Percentiles rank a stretch among this genome's conserved stretches.
These are phyloP conservation scores for Aspergillus sergii DNA, from an alignment of 2,329 filamentous ascomycete genomes.

Conservation along the genomic window DNA sequence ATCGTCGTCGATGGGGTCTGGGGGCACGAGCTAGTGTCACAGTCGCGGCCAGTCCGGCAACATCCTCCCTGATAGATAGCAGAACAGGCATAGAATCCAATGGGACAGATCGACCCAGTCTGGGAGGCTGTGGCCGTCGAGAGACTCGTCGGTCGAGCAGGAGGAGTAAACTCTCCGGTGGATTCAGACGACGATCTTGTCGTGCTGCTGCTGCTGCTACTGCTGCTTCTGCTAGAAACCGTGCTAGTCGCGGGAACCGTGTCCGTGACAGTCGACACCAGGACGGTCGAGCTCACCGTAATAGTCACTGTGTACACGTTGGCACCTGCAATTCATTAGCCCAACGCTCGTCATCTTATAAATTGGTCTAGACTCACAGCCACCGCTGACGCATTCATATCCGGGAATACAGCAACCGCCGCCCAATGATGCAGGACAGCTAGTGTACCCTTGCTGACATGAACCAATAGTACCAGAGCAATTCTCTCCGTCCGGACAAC, in stretches of 20 bases:
- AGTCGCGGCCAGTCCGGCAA: slow-evolving; percentile 85
- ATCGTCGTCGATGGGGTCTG: slow-evolving; percentile 68
- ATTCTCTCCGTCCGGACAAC: slow-evolving; percentile 57
- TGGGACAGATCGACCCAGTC: slow-evolving; percentile 66
- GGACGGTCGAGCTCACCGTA: slow-evolving; percentile 34
- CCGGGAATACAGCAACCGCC: slow-evolving; percentile 66
- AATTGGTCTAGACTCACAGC: slow-evolving; percentile 47
- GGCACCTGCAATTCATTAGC: slow-evolving; percentile 27
- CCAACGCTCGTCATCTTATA: background rate
- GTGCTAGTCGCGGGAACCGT: slow-evolving; percentile 31
- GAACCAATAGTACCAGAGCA: slow-evolving; percentile 56
- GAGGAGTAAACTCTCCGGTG: slow-evolving; percentile 36
- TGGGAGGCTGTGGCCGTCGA: slow-evolving; percentile 43
- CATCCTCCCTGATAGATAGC: slow-evolving; percentile 81
- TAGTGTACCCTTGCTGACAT: slow-evolving; percentile 57
- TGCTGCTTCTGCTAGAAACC: slow-evolving; percentile 39
- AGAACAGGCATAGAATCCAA: slow-evolving; percentile 87
- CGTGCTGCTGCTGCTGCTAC: slow-evolving; percentile 34
- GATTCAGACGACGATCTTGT: slow-evolving; percentile 36
- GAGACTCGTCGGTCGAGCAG: slow-evolving; percentile 42
- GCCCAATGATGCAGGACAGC: slow-evolving; percentile 57
- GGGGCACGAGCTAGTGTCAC: slow-evolving; percentile 78
- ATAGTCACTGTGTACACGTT: slow-evolving; percentile 39
- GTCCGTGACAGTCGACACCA: slow-evolving; percentile 34
- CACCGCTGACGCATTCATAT: slow-evolving; percentile 58